Conservation (phyloP, 2,329 filamentous ascomycete species). For the Trichoderma sp. region DNA sequence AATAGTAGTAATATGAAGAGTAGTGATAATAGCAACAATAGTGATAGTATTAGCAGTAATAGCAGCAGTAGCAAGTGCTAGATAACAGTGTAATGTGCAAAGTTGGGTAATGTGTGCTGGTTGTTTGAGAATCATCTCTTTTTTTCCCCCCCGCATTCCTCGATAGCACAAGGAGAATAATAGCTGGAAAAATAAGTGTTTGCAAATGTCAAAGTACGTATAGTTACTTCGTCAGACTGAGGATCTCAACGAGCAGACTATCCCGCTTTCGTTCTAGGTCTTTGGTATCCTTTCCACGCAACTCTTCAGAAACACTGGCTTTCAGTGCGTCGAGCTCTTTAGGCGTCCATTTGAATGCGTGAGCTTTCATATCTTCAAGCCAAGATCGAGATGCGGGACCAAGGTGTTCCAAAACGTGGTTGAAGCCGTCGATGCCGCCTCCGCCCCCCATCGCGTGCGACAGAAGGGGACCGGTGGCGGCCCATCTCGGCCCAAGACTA, state of each 20-base stretch:
- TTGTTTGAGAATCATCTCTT: no score
- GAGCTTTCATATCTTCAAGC: conserved; percentile 25
- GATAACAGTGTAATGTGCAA: no score
- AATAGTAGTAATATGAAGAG: no score
- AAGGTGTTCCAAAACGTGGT: conserved; percentile 31
- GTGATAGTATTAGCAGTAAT: no score
- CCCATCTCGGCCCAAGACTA: conserved; percentile 33
- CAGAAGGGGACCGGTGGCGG: conserved; percentile 25
- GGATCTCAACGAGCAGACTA: neutral
- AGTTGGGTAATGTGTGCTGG: no score
- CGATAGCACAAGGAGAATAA: no score
- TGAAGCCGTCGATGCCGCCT: conserved; percentile 32
- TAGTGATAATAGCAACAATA: no score
- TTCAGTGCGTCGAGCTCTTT: neutral
- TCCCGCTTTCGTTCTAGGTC: neutral
- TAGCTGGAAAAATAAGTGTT: no score
- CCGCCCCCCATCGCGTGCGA: conserved; percentile 31
- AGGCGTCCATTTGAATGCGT: neutral
- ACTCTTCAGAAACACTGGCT: neutral
- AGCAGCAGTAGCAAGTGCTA: no score
- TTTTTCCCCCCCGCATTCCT: no score
- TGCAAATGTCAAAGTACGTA: neutral
- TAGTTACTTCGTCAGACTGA: neutral
- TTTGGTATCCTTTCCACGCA: neutral
- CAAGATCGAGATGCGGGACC: conserved; percentile 24